These are phyloP conservation scores for Cyberlindnera bimundalis DNA, from an alignment of 805 yeast species.

Conservation along the genomic window DNA sequence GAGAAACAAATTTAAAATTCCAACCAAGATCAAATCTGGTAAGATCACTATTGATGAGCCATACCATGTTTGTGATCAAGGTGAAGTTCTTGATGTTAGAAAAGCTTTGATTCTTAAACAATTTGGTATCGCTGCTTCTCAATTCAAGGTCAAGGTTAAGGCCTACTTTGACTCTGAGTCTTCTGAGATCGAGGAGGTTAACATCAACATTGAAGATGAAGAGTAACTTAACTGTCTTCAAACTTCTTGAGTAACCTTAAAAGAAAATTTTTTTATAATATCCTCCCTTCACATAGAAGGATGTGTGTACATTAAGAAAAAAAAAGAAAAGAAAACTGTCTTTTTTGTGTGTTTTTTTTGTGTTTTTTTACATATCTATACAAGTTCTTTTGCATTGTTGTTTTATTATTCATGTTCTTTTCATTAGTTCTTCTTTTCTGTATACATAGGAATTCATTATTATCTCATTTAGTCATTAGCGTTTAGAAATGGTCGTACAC, in stretches of 20 bases:
- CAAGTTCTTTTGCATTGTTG: too few relatives aligned
- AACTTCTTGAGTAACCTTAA: not conserved
- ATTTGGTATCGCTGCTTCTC: slow-evolving; percentile 92
- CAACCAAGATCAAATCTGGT: slow-evolving; percentile 87
- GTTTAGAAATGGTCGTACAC: slow-evolving; percentile 2
- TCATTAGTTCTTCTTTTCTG: too few relatives aligned
- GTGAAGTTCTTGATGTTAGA: slow-evolving; percentile 79
- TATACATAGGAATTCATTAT: too few relatives aligned
- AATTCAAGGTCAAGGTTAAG: slow-evolving; percentile 75
- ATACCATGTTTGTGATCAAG: slow-evolving; percentile 74
- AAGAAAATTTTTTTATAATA: not conserved
- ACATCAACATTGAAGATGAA: slow-evolving; percentile 33
- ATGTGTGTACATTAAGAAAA: too few relatives aligned
- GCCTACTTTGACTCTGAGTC: slow-evolving; percentile 75
- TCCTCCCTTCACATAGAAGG: not conserved
- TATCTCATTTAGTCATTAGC: too few relatives aligned
- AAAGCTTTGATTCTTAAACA: slow-evolving; percentile 91
- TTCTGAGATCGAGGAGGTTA: slow-evolving; percentile 30
- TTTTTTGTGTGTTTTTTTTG: too few relatives aligned
- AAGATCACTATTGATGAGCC: slow-evolving; percentile 76
- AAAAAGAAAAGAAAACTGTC: too few relatives aligned
- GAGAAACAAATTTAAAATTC: slow-evolving; percentile 85
- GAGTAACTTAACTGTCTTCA: slow-evolving; percentile 3
- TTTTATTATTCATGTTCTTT: too few relatives aligned
- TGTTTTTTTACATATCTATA: too few relatives aligned